A percentile compares a stretch with the other conserved stretches of the same genome.
Evolutionary conservation across 192 early-diverging fungal genomes (phyloP).

Genomic region (Podila clonocystis): DNA sequence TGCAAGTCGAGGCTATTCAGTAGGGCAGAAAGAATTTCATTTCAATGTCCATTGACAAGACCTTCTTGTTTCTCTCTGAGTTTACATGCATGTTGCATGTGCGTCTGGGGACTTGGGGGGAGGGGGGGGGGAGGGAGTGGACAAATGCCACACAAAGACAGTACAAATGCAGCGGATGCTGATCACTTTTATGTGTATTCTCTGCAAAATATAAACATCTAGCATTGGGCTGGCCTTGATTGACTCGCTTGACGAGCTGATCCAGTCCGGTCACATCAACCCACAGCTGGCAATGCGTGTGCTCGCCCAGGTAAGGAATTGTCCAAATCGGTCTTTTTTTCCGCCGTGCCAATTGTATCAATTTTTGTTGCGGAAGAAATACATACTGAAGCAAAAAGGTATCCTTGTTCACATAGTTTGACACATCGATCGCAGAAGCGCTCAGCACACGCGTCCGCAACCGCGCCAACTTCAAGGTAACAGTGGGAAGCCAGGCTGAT

Average conservation of each 20-base stretch:
- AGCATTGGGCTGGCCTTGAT: constrained; percentile 93
- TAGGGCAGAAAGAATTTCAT: too few species aligned
- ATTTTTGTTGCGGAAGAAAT: too few species aligned
- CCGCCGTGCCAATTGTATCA: too few species aligned
- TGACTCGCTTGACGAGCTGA: constrained; percentile 96
- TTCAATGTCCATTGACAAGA: too few species aligned
- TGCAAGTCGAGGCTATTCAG: too few species aligned
- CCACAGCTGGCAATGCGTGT: constrained; percentile 95
- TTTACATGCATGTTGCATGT: too few species aligned
- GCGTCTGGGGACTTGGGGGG: too few species aligned
- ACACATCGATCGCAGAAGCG: constrained; percentile 89
- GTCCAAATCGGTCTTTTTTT: background rate
- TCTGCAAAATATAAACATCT: background rate
- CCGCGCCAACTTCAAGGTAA: constrained; percentile 87
- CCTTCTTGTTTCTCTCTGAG: too few species aligned
- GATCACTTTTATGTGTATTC: background rate
- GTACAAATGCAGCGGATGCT: background rate
- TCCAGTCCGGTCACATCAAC: constrained; percentile 87
- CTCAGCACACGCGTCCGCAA: constrained; percentile 81
- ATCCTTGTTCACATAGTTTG: constrained; percentile 64
- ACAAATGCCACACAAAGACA: too few species aligned
- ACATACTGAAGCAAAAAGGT: too few species aligned
- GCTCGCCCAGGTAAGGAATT: constrained; percentile 72
- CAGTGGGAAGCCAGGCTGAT: too few species aligned
- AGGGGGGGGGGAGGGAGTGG: too few species aligned